phyloP scores from a whole-genome alignment of 2,329 filamentous ascomycete species.

The Sclerotinia borealis region DNA sequence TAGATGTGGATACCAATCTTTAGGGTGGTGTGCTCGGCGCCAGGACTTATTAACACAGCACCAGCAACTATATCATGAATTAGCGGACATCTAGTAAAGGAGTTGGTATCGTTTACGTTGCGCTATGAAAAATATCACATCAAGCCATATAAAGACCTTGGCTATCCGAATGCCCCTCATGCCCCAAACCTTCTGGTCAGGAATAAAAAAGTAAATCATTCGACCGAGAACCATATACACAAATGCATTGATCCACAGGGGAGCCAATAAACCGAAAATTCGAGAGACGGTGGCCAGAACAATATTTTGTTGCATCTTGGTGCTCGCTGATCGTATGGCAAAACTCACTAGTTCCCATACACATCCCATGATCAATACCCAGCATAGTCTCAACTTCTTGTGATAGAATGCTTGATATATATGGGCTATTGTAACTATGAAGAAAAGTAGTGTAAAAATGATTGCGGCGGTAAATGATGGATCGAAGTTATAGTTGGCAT shows the following conservation, averaged over 20 bases:
- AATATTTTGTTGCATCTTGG: slow-evolving; percentile 34
- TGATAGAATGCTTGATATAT: slow-evolving; percentile 34
- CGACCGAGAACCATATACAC: slow-evolving; percentile 33
- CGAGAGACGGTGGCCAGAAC: slow-evolving; percentile 32
- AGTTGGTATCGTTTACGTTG: slow-evolving; percentile 2
- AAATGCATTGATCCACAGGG: slow-evolving; percentile 33
- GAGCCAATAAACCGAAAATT: slow-evolving; percentile 38
- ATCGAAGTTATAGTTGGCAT: slow-evolving; percentile 34
- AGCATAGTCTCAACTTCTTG: slow-evolving; percentile 35
- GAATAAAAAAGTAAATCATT: slow-evolving; percentile 34
- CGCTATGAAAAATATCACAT: slow-evolving; percentile 39
- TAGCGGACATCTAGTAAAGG: slow-evolving; percentile 31
- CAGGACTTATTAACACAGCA: slow-evolving; percentile 18
- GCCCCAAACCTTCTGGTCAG: slow-evolving; percentile 33
- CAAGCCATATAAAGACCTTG: slow-evolving; percentile 42
- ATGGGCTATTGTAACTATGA: slow-evolving; percentile 30
- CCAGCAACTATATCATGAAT: background rate
- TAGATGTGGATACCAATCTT: slow-evolving; percentile 40
- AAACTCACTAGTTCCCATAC: slow-evolving; percentile 40
- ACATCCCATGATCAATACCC: slow-evolving; percentile 40
- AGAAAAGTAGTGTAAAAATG: slow-evolving; percentile 35
- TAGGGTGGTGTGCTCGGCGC: slow-evolving; percentile 27
- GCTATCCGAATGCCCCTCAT: slow-evolving; percentile 36
- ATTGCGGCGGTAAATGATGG: slow-evolving; percentile 36
- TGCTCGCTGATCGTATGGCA: slow-evolving; percentile 36